phyloP scores from a whole-genome alignment of 805 yeast species.

The Gaillardinia entomophila region DNA sequence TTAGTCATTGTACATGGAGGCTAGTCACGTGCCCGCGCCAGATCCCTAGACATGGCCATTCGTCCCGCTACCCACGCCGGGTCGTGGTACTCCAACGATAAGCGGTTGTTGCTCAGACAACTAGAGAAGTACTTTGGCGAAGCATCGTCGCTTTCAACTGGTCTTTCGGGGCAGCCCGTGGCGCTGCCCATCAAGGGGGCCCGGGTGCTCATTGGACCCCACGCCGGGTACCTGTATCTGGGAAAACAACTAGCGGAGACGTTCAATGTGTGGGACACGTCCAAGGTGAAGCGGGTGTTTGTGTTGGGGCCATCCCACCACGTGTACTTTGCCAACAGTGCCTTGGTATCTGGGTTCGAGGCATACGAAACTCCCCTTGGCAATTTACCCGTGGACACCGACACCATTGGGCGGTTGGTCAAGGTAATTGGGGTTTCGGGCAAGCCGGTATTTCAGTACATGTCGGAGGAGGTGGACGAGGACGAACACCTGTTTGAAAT shows the following conservation, averaged over 20 bases:
- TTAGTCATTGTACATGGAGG: constrained; percentile 1
- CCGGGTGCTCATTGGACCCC: constrained; percentile 44
- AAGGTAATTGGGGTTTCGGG: constrained; percentile 3
- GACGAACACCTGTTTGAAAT: constrained; percentile 92
- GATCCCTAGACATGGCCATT: not conserved
- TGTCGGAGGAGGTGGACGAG: constrained; percentile 60
- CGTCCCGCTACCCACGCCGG: constrained; percentile 87
- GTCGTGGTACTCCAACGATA: constrained; percentile 67
- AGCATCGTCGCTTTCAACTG: constrained; percentile 31
- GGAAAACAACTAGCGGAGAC: constrained; percentile 76
- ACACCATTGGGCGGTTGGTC: constrained; percentile 31
- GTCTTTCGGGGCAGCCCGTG: constrained; percentile 38
- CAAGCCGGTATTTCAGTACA: constrained; percentile 42
- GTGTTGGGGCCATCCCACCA: constrained; percentile 93
- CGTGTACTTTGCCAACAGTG: constrained; percentile 64
- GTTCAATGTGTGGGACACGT: constrained; percentile 62
- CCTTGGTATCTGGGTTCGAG: constrained; percentile 46
- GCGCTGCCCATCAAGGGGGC: constrained; percentile 23
- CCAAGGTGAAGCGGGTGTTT: constrained; percentile 57
- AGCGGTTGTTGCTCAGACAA: constrained; percentile 41
- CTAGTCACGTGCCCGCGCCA: too few relatives aligned
- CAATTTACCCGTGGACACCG: constrained; percentile 56
- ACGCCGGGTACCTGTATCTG: constrained; percentile 87
- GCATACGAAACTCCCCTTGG: constrained; percentile 83
- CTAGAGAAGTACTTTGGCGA: constrained; percentile 41